These are phyloP conservation scores for Mycocentrospora acerina DNA, from an alignment of 2,329 filamentous ascomycete genomes.

Conservation along the genomic window DNA sequence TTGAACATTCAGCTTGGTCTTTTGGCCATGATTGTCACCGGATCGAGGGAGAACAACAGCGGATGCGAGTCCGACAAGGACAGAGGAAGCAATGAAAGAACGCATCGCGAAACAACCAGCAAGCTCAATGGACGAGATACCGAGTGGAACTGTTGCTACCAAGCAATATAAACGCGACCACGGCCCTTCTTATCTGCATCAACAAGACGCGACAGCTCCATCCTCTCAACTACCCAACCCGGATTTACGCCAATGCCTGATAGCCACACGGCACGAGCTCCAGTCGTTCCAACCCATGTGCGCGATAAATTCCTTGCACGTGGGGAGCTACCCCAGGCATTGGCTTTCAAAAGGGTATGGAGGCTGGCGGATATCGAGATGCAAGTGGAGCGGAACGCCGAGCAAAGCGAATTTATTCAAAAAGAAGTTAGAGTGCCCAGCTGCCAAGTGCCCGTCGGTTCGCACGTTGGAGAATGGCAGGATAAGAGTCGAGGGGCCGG, in stretches of 20 bases:
- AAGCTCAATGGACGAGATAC: constrained; percentile 3
- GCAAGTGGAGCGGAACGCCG: constrained; percentile 7
- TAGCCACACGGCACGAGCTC: constrained; percentile 13
- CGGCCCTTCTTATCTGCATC: constrained; percentile 27
- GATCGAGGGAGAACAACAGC: constrained; percentile 27
- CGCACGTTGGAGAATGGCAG: constrained; percentile 18
- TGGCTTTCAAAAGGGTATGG: constrained; percentile 10
- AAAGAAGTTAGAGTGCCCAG: constrained; percentile 18
- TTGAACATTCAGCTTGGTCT: constrained; percentile 34
- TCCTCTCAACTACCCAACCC: constrained; percentile 8
- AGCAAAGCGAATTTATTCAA: background rate
- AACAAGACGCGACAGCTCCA: constrained; percentile 3
- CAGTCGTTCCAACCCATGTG: constrained; percentile 15
- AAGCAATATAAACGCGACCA: constrained; percentile 7
- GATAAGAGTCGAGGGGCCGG: constrained; percentile 12
- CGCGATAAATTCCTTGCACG: constrained; percentile 26
- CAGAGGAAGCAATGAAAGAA: constrained; percentile 26
- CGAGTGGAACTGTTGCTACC: constrained; percentile 20
- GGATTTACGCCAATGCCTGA: constrained; percentile 5
- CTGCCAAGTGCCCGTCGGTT: constrained; percentile 15
- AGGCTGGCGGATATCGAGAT: constrained; percentile 8
- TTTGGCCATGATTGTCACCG: constrained; percentile 14
- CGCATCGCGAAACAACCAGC: constrained; percentile 26
- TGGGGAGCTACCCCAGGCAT: constrained; percentile 19
- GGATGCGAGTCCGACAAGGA: constrained; percentile 30